phyloP scores from a whole-genome alignment of 176 grass and related monocot genomes.

The Bothriochloa decipiens region DNA sequence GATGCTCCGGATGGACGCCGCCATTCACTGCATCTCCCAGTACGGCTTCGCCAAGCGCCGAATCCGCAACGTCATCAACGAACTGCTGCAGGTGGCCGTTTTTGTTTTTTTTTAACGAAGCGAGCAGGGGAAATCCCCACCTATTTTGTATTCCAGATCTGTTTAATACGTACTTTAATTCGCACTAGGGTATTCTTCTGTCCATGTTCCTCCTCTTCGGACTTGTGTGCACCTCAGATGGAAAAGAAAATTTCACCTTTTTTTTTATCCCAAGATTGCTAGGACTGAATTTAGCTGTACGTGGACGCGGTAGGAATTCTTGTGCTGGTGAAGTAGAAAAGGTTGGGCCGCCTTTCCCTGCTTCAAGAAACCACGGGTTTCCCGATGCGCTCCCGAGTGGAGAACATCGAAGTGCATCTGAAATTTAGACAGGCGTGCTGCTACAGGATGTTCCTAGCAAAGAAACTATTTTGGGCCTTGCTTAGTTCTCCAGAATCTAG shows the following conservation, averaged over 20 bases:
- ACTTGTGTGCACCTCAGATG: neutral
- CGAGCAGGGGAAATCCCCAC: too few species aligned
- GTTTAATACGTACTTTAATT: too few species aligned
- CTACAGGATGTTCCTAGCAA: too few species aligned
- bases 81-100: neutral
- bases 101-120: too few species aligned
- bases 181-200: too few species aligned
- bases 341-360: neutral
- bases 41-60: constrained; percentile 1
- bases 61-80: constrained; percentile 19
- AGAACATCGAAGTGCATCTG: too few species aligned
- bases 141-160: too few species aligned
- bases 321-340: neutral
- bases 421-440: too few species aligned
- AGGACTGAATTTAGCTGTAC: too few species aligned
- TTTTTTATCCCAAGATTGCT: neutral
- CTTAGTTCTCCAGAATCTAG: too few species aligned
- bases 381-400: too few species aligned
- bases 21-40: neutral
- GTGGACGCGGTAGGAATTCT: neutral
- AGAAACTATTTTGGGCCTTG: too few species aligned
- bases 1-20: constrained; percentile 18
- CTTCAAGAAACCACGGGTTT: neutral
- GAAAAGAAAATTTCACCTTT: neutral
- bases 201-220: neutral